phyloP scores from a whole-genome alignment of 2,329 filamentous ascomycete species.

The Monilinia fructigena region DNA sequence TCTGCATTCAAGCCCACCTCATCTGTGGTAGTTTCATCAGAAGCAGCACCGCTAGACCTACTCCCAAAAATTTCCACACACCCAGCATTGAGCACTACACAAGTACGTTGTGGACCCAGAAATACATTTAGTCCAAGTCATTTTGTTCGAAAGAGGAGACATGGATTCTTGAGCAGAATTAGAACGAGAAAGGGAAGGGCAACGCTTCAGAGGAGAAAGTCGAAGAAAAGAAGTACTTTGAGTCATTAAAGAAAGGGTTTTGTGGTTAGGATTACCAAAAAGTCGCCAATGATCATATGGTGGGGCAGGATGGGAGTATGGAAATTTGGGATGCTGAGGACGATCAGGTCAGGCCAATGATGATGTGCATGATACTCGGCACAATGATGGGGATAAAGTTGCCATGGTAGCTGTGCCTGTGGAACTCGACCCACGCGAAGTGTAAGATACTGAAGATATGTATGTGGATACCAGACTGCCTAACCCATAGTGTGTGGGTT shows the following conservation, averaged over 20 bases:
- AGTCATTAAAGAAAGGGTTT: slow-evolving; percentile 36
- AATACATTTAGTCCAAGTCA: slow-evolving; percentile 41
- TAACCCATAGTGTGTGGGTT: not conserved
- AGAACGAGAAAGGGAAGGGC: slow-evolving; percentile 39
- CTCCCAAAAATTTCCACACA: slow-evolving; percentile 39
- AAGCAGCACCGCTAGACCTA: slow-evolving; percentile 31
- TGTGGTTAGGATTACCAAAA: not conserved
- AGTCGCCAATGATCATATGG: not conserved
- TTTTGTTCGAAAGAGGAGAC: slow-evolving; percentile 42
- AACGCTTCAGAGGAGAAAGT: slow-evolving; percentile 37
- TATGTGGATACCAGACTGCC: not conserved
- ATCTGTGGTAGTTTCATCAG: not conserved
- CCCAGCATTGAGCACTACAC: slow-evolving; percentile 36
- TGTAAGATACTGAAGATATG: slow-evolving; percentile 18
- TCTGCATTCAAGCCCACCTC: slow-evolving; percentile 25
- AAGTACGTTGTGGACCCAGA: slow-evolving; percentile 40
- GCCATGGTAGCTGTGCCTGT: not conserved
- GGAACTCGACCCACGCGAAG: not conserved
- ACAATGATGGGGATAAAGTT: not conserved
- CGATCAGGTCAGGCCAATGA: not conserved
- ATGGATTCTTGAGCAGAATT: slow-evolving; percentile 41
- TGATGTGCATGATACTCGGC: not conserved
- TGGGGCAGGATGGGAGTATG: not conserved
- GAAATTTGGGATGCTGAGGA: not conserved
- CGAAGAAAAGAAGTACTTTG: slow-evolving; percentile 40